Evolutionary conservation across 1,284 basidiomycete genomes (phyloP).

Genomic region (Psilocybe mexicana): DNA sequence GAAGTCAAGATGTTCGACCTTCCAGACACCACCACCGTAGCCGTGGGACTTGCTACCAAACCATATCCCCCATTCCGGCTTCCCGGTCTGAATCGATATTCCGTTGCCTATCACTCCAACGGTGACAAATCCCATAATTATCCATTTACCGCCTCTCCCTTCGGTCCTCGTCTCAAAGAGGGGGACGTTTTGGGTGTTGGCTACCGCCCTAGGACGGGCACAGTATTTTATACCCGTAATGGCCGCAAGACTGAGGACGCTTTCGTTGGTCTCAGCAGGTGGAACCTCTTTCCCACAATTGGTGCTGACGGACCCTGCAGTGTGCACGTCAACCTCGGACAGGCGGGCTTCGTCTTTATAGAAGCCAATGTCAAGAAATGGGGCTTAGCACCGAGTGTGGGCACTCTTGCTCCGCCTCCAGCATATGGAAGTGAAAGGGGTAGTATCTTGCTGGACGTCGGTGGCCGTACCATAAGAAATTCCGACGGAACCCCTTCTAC

Average conservation of each 20-base stretch:
- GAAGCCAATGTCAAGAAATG: slow-evolving; percentile 99
- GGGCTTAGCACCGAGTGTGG: slow-evolving; percentile 93
- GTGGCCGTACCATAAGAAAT: slow-evolving; percentile 53
- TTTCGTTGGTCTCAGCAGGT: slow-evolving; percentile 82
- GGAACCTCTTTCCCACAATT: slow-evolving; percentile 94
- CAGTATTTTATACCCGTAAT: slow-evolving; percentile 95
- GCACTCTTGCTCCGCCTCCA: slow-evolving; percentile 92
- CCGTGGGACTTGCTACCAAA: slow-evolving; percentile 91
- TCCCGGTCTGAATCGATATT: slow-evolving; percentile 86
- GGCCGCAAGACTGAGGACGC: slow-evolving; percentile 95
- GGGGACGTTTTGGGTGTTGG: slow-evolving; percentile 94
- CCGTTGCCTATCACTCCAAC: slow-evolving; percentile 96
- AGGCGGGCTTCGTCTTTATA: slow-evolving; percentile 96
- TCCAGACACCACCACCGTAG: slow-evolving; percentile 78
- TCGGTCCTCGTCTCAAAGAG: slow-evolving; percentile 86
- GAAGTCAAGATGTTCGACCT: slow-evolving; percentile 98
- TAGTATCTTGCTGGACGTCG: slow-evolving; percentile 90
- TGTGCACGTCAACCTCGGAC: slow-evolving; percentile 93
- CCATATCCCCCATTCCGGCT: slow-evolving; percentile 92
- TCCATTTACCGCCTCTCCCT: slow-evolving; percentile 88
- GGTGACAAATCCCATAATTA: slow-evolving; percentile 98
- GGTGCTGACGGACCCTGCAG: slow-evolving; percentile 94
- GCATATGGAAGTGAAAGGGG: slow-evolving; percentile 95
- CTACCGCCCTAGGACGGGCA: slow-evolving; percentile 91
- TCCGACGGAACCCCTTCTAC: slow-evolving; percentile 45